These are phyloP conservation scores for Hordeum vulgare DNA, from an alignment of 176 grass and related monocot genomes.

Conservation along the genomic window MorexV3_pseudomolecules_assembly NC_058519.1:574833529-574834028, in stretches of 20 bases:
- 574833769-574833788: neutral
- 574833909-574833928: neutral
- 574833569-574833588: constrained; percentile 62
- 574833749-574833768: constrained; percentile 7
- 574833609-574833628: constrained; percentile 54
- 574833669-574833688: neutral
- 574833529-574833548: constrained; percentile 65
- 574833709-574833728: constrained; percentile 5
- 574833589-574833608: constrained; percentile 87
- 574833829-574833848: neutral
- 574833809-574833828: neutral
- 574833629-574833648: constrained; percentile 50
- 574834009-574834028: neutral
- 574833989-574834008: neutral
- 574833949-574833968: neutral
- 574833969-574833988: neutral
- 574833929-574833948: neutral
- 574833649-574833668: constrained; percentile 85
- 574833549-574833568: constrained; percentile 60
- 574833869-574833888: neutral
- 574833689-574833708: neutral
- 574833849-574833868: neutral
- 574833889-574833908: neutral
- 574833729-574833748: neutral
- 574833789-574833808: neutral